Evolutionary conservation across 306 rosid species (phyloP).

Genomic region (Oxytropis ochrocephala): DNA sequence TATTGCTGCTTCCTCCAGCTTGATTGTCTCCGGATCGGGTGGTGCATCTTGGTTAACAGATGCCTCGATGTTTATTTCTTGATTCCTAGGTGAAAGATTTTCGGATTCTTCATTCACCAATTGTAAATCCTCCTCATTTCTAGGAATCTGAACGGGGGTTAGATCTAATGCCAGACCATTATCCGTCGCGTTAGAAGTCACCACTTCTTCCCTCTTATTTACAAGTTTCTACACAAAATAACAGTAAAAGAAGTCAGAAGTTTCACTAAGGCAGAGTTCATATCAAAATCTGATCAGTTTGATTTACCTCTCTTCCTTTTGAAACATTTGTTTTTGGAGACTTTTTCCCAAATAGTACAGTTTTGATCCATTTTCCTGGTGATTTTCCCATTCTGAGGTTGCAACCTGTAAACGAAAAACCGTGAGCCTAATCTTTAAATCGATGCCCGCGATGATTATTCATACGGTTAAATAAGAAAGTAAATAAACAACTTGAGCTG

Average conservation of each 20-base stretch:
- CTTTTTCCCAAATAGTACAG: constrained; percentile 73
- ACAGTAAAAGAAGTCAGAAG: constrained; percentile 11
- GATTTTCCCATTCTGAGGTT: constrained; percentile 69
- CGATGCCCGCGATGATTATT: background rate
- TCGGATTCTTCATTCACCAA: constrained; percentile 39
- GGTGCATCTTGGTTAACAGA: constrained; percentile 37
- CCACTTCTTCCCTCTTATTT: constrained; percentile 41
- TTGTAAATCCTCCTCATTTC: constrained; percentile 32
- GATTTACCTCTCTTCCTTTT: constrained; percentile 48
- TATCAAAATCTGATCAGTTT: background rate
- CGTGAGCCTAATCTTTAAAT: background rate
- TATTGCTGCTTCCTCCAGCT: constrained; percentile 65
- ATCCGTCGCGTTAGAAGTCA: constrained; percentile 37
- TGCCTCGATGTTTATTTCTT: constrained; percentile 36
- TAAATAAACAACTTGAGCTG: background rate
- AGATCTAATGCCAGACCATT: constrained; percentile 37
- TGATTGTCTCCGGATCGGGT: constrained; percentile 51
- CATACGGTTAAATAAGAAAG: background rate
- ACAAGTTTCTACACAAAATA: constrained; percentile 35
- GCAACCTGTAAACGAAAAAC: constrained; percentile 21
- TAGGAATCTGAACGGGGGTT: constrained; percentile 13
- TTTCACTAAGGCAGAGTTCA: background rate
- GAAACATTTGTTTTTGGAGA: constrained; percentile 46
- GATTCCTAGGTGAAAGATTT: constrained; percentile 31
- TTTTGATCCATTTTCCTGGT: constrained; percentile 85